A percentile compares a stretch with the other conserved stretches of the same genome.
These are phyloP conservation scores for Acmispon strigosus DNA, from an alignment of 306 rosid genomes.

Conservation along the genomic window DNA sequence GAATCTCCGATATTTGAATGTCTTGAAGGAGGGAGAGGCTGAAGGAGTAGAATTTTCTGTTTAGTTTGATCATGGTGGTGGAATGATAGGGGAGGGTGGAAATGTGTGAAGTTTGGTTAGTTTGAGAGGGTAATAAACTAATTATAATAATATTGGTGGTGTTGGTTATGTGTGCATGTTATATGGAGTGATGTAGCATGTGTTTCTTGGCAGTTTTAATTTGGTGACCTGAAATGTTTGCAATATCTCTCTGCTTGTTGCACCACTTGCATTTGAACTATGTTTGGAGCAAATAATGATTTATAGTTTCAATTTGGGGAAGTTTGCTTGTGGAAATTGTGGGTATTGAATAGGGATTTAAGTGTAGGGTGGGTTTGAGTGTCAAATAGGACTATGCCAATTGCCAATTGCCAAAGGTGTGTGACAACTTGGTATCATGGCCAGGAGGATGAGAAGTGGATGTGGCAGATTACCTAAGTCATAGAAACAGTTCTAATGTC, in stretches of 20 bases:
- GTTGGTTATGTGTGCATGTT: constrained; percentile 29
- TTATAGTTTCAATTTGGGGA: not conserved
- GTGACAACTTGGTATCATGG: not conserved
- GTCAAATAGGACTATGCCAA: not conserved
- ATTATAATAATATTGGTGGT: not conserved
- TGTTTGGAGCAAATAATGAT: not conserved
- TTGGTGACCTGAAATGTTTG: constrained; percentile 77
- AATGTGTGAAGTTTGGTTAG: constrained; percentile 16
- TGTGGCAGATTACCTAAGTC: constrained; percentile 51
- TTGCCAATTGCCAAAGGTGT: not conserved
- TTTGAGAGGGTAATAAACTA: not conserved
- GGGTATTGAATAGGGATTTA: not conserved
- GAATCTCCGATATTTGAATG: constrained; percentile 51
- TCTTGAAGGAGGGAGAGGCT: constrained; percentile 24
- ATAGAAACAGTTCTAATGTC: constrained; percentile 1
- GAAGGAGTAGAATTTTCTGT: not conserved
- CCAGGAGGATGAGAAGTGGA: constrained; percentile 39
- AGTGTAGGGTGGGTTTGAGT: not conserved
- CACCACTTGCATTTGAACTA: not conserved
- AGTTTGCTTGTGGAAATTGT: not conserved
- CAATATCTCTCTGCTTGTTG: too few species aligned
- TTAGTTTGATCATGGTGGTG: constrained; percentile 26
- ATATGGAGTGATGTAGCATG: constrained; percentile 2
- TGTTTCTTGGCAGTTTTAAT: constrained; percentile 49
- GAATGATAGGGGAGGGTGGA: constrained; percentile 27